Evolutionary conservation across 345 rosid genomes (phyloP), one percentile per base, ranked within the genome.

Genomic region (Anacardium occidentale): DNA sequence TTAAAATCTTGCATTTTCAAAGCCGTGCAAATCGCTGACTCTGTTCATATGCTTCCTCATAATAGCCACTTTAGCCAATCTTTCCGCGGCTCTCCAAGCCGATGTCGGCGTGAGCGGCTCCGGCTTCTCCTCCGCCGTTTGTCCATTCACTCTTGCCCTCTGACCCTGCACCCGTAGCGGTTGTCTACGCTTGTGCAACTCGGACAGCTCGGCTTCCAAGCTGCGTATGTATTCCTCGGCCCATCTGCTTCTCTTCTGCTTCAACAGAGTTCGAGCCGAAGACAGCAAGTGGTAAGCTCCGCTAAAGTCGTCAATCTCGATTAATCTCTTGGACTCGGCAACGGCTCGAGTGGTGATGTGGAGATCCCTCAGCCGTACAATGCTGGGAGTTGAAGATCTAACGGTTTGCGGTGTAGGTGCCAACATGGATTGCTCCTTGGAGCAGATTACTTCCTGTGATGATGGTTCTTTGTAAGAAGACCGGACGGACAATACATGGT

Each of bases 21-120:
- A 91, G 67, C 98, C 98, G 85, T 93, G 98, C 86, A 93, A 81
- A 72, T 93, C 98, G 74, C 98, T 88, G 69, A 93, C 96, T 76
- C 95, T 85, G 71, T 93, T 93, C 97, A 93, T 80, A 62, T 92
- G 91, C 75, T 91, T 93, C 78, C 92, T 91, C 96, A 85, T 85
- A 32, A 86, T 87, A 47, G 98, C 98, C 76, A 91, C 88, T 76
- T 91, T 89, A 73, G 98, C 98, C 83, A 93, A 83, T 71, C 83
- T 84, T 80, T 93, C 98, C 18, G 98, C 98, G 25, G 97, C 89
- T 80, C 89, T 79, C 98, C 98, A 93, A 26, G 92, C 97, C 78
- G 98, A 93, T 64, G 90, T 89, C 79, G 97, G 96, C 70, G 98
- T 93, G 7, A 91, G 83, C 63, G 78, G 78, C 87, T 93, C 98